phyloP scores from a whole-genome alignment of 2,329 filamentous ascomycete species.

The Zasmidium cellare region DNA sequence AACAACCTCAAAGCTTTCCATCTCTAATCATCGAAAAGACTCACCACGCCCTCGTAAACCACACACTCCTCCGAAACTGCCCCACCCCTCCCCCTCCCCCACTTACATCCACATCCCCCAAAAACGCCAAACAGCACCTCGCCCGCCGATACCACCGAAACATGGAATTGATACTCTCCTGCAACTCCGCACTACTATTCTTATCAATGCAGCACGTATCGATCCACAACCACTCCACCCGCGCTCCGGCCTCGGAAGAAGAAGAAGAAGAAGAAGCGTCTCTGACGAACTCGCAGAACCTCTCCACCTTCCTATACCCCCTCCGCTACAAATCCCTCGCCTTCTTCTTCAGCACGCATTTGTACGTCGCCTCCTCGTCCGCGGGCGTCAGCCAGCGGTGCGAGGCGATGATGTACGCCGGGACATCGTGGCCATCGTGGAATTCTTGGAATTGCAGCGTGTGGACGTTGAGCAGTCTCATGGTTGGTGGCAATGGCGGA shows the following conservation, averaged over 20 bases:
- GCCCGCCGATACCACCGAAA: constrained; percentile 21
- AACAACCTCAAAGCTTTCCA: too few species aligned
- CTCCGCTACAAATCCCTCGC: neutral
- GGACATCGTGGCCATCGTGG: constrained; percentile 1
- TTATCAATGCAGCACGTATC: constrained; percentile 27
- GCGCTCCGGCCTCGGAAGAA: neutral
- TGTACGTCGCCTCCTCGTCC: constrained; percentile 6
- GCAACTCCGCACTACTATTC: constrained; percentile 18
- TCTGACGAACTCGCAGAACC: neutral
- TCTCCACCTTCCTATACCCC: constrained; percentile 9
- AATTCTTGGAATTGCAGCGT: constrained; percentile 8
- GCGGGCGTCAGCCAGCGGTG: constrained; percentile 8
- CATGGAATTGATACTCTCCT: constrained; percentile 22
- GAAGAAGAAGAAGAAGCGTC: too few species aligned
- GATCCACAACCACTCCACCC: constrained; percentile 16
- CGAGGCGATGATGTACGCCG: constrained; percentile 13
- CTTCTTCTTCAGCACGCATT: constrained; percentile 7
- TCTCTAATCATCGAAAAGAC: too few species aligned
- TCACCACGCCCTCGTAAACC: too few species aligned
- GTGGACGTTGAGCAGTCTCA: constrained; percentile 11
- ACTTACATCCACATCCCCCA: constrained; percentile 6
- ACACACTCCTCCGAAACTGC: neutral
- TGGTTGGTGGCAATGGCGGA: too few species aligned
- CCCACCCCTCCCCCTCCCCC: neutral
- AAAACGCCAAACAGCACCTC: constrained; percentile 17